Conservation (phyloP, 202 grass and related monocot species). For the Panicum virgatum region DNA sequence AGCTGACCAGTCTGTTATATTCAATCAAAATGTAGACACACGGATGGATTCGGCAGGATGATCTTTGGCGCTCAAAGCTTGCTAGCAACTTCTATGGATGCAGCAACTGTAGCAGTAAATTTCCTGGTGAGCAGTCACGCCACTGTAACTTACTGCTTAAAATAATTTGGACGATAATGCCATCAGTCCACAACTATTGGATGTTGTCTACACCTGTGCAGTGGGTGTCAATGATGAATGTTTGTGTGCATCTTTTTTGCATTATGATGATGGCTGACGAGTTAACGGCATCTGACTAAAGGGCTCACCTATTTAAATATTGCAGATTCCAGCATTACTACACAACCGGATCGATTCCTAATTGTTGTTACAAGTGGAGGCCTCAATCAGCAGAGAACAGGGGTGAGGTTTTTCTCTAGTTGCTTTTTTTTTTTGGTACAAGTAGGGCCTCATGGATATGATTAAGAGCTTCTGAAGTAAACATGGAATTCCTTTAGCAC, state of each 20-base stretch:
- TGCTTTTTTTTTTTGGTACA: conserved; percentile 21
- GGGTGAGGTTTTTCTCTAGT: conserved; percentile 49
- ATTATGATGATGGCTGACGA: background rate
- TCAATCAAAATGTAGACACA: conserved; percentile 39
- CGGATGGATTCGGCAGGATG: conserved; percentile 15
- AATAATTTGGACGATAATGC: background rate
- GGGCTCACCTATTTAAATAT: conserved; percentile 28
- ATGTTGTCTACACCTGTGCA: background rate
- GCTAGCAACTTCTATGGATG: conserved; percentile 71
- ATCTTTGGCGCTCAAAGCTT: conserved; percentile 73
- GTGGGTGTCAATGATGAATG: conserved; percentile 25
- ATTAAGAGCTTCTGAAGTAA: background rate
- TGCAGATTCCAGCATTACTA: conserved; percentile 55
- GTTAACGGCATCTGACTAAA: conserved; percentile 24
- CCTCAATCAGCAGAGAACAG: conserved; percentile 85
- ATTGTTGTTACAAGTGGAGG: conserved; percentile 78
- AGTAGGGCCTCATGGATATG: background rate
- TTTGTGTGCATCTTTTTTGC: background rate
- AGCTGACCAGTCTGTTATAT: background rate
- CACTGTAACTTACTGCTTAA: background rate
- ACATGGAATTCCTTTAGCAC: background rate
- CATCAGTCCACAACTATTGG: background rate
- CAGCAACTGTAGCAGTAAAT: conserved; percentile 71
- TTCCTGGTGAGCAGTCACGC: conserved; percentile 47
- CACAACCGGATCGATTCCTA: conserved; percentile 57